Base-by-base conservation (phyloP, 2,329 filamentous ascomycete species). In the Fusarium sp. region DNA sequence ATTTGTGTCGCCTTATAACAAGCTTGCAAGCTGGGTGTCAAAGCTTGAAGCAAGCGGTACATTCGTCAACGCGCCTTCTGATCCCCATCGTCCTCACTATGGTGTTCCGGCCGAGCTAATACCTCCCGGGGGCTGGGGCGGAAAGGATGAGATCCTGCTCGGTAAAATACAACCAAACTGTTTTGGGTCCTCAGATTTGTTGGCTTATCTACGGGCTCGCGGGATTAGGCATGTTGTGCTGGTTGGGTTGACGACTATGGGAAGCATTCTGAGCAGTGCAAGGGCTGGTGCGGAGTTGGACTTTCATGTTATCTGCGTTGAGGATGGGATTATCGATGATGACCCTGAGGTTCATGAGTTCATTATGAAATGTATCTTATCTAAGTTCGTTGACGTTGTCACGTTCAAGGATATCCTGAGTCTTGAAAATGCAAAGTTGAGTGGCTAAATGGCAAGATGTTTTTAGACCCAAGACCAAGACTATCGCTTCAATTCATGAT, bases 391-490 rank as follows among this genome's bases (percentile, higher is more conserved):
- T 15, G 55, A 52, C 3, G 35, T 58, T 25, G 27, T 33, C 12
- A 25, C 27, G 0, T 5, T 3, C 9, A 52, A 52, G 33, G 27
- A 39, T 8, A 4, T 58, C 1, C 33, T 50, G 29, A 9, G 5
- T 17, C 29, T 50, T 0, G 17, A 15, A 18, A 25, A 33, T 2
- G n/a, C 10, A 50, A 33, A 11, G n/a, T 20, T 4, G 14, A 10
- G 11, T 18, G 7, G 11, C 3, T 35, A 18, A 7, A 14, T 11
- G 2, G 15, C 1, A 18, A 13, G 0, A 5, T 18, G 15, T 18
- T 36, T 10, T 18, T 10, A 36, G 0, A 22, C n/a, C 18, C 11
- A 3, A 18, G 5, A 22, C 11, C 0, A 18, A 10, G 0, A 18
- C 8, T 2, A 10, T 22, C n/a, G 5, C 15, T 22, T 35, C 12